Evolutionary conservation across 371 early-diverging fungal species (phyloP).

Genomic region (Circinella umbellata): DNA sequence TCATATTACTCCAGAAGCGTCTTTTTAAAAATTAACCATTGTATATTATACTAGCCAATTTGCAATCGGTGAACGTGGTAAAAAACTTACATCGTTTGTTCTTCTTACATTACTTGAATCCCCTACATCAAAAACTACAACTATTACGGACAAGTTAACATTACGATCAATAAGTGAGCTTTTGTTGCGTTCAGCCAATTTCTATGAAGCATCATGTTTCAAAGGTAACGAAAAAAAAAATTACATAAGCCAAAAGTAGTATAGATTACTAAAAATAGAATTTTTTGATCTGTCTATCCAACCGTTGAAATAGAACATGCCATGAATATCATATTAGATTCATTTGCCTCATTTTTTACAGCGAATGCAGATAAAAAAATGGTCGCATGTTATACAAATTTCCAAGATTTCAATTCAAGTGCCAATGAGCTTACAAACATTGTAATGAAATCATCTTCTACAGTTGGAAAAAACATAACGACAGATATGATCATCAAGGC

Average conservation of each 20-base stretch:
- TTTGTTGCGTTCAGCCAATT: constrained; percentile 57
- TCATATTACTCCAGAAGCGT: neutral
- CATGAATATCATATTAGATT: neutral
- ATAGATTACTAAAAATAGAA: too few species aligned
- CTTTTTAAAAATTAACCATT: neutral
- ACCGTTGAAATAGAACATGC: constrained; percentile 7
- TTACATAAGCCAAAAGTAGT: too few species aligned
- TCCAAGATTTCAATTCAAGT: neutral
- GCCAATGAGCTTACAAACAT: neutral
- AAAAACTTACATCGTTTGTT: constrained; percentile 23
- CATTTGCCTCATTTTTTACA: constrained; percentile 2
- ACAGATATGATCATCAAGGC: neutral
- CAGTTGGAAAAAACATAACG: neutral
- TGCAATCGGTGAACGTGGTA: constrained; percentile 21
- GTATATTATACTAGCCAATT: constrained; percentile 26
- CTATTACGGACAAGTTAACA: constrained; percentile 19
- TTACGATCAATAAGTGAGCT: constrained; percentile 37
- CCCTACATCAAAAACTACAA: neutral
- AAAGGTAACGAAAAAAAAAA: constrained; percentile 33
- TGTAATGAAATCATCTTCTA: neutral
- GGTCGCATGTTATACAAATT: neutral
- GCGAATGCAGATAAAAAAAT: neutral
- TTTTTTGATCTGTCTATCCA: too few species aligned
- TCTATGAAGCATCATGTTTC: constrained; percentile 60
- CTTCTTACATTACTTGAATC: constrained; percentile 23